These are phyloP conservation scores for Coniochaeta prunicola DNA, from an alignment of 2,329 filamentous ascomycete species.

Conservation along the genomic window DNA sequence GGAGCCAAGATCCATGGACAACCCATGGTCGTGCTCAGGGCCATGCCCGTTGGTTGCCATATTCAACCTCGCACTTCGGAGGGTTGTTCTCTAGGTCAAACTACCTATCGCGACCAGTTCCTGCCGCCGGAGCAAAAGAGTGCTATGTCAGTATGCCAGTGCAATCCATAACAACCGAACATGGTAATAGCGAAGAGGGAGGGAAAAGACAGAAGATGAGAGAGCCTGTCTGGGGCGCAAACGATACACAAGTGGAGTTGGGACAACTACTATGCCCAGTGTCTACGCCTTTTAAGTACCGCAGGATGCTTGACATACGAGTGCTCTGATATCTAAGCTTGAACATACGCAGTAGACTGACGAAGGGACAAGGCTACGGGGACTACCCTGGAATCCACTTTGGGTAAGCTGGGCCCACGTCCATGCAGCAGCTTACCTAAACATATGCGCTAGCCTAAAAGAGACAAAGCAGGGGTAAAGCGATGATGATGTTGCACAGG, in stretches of 20 bases:
- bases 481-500: background rate
- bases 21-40: background rate
- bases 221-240: no score
- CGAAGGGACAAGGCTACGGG: background rate
- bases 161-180: background rate
- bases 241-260: no score
- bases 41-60: background rate
- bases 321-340: background rate
- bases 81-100: background rate
- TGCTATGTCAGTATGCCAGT: background rate
- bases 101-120: background rate
- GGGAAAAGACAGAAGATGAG: background rate
- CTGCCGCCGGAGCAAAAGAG: background rate
- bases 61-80: no score
- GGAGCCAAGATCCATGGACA: constrained; percentile 33
- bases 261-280: no score
- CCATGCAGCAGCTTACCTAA: background rate
- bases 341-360: background rate
- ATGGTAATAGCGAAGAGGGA: background rate
- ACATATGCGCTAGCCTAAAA: background rate
- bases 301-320: background rate
- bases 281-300: no score
- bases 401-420: background rate
- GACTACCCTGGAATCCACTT: background rate
- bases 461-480: background rate